phyloP scores from a whole-genome alignment of 306 rosid genomes.

The Vigna mungo region DNA sequence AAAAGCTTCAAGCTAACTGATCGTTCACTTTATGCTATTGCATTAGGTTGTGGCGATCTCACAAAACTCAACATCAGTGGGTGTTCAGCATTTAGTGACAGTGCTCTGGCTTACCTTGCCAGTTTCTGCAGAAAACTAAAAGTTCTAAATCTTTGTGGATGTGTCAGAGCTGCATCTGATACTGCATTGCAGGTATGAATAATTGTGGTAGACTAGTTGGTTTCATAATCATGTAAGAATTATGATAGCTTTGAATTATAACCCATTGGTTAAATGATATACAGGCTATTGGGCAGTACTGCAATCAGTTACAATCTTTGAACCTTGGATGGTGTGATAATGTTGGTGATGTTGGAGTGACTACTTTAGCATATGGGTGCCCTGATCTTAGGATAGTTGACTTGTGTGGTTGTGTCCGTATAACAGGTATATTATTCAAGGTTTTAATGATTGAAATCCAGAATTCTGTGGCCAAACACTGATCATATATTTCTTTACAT shows the following conservation, averaged over 20 bases:
- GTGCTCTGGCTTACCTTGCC: slow-evolving; percentile 78
- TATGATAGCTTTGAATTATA: slow-evolving; percentile 23
- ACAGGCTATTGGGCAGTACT: slow-evolving; percentile 86
- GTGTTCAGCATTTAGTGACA: slow-evolving; percentile 79
- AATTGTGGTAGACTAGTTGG: not conserved
- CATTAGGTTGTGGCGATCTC: slow-evolving; percentile 79
- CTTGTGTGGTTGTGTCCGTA: slow-evolving; percentile 85
- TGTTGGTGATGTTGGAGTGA: slow-evolving; percentile 85
- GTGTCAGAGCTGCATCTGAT: slow-evolving; percentile 79
- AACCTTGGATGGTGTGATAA: slow-evolving; percentile 97
- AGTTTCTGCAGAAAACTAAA: slow-evolving; percentile 73
- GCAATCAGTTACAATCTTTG: slow-evolving; percentile 76
- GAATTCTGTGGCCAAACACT: not conserved
- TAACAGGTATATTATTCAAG: slow-evolving; percentile 69
- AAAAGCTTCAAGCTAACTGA: slow-evolving; percentile 93
- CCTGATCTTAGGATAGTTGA: slow-evolving; percentile 85
- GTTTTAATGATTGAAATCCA: not conserved
- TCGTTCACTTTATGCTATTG: slow-evolving; percentile 69
- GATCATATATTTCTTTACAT: not conserved
- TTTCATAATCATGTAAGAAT: slow-evolving; percentile 1
- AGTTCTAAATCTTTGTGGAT: slow-evolving; percentile 88
- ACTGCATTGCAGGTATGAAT: slow-evolving; percentile 78
- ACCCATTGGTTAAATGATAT: slow-evolving; percentile 6
- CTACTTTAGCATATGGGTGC: slow-evolving; percentile 84
- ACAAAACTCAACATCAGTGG: slow-evolving; percentile 83